A percentile compares a stretch with the other conserved stretches of the same genome.
Conservation (phyloP, 495 filamentous ascomycete species). For the Tirmania nivea region DNA sequence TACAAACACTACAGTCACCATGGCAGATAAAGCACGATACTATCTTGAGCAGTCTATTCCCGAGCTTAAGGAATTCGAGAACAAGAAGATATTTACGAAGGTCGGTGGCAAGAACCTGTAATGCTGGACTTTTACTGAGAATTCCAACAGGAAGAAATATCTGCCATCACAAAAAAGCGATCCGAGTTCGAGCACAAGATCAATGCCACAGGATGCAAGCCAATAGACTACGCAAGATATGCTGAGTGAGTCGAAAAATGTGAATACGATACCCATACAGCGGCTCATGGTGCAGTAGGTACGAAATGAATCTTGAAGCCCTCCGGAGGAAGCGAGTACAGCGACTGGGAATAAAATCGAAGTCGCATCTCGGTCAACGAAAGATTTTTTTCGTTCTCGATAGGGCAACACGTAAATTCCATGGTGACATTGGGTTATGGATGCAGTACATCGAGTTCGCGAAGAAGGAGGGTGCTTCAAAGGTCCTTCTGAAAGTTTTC, state of each 20-base stretch:
- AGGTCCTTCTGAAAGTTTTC: conserved; percentile 57
- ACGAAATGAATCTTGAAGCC: conserved; percentile 72
- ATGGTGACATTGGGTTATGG: conserved; percentile 69
- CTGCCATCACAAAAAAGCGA: conserved; percentile 63
- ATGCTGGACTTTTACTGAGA: not conserved
- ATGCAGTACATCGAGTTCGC: conserved; percentile 76
- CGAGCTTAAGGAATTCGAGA: conserved; percentile 69
- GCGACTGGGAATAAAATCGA: conserved; percentile 50
- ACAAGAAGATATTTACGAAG: conserved; percentile 69
- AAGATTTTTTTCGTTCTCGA: conserved; percentile 78
- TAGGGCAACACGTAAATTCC: conserved; percentile 66
- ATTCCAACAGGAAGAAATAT: conserved; percentile 51
- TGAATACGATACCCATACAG: too few species aligned
- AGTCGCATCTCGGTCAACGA: conserved; percentile 41
- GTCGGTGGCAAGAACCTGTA: conserved; percentile 21
- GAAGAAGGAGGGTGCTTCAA: conserved; percentile 48
- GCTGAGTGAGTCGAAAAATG: conserved; percentile 23
- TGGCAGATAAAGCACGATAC: conserved; percentile 71
- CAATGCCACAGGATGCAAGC: conserved; percentile 52
- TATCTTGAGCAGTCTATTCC: conserved; percentile 79
- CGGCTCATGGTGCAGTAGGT: conserved; percentile 17
- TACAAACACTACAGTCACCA: not conserved
- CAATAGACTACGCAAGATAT: conserved; percentile 66
- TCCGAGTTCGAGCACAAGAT: conserved; percentile 85
- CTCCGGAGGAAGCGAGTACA: conserved; percentile 63